A percentile compares a stretch with the other conserved stretches of the same genome.
Conservation (phyloP, 495 filamentous ascomycete species). For the Daldinia bambusicola region DNA sequence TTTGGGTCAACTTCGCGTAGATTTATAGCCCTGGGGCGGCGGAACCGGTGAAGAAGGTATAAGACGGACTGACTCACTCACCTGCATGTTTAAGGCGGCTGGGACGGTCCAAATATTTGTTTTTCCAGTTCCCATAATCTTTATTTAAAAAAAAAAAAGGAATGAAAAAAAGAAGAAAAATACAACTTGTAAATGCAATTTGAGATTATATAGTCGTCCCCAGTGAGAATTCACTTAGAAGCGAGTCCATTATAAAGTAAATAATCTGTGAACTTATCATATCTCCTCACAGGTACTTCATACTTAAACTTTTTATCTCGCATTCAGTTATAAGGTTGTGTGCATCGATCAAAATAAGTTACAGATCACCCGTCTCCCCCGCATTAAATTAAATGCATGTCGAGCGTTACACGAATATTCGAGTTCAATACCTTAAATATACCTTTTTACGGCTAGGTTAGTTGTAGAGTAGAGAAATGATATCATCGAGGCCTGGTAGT, state of each 20-base stretch:
- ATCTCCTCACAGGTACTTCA: too few species aligned
- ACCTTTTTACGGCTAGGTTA: not conserved
- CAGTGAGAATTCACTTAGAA: too few species aligned
- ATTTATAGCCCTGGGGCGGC: constrained; percentile 5
- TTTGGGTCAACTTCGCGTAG: constrained; percentile 12
- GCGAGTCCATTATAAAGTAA: too few species aligned
- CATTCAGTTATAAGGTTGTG: too few species aligned
- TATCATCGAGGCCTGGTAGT: constrained; percentile 29
- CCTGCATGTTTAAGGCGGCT: constrained; percentile 16
- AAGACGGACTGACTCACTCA: constrained; percentile 4
- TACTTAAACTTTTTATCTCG: too few species aligned
- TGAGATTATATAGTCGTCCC: too few species aligned
- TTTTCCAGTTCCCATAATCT: not conserved
- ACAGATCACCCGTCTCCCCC: constrained; percentile 25
- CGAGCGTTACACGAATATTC: constrained; percentile 21
- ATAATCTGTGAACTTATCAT: too few species aligned
- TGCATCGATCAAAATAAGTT: constrained; percentile 8
- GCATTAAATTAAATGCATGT: constrained; percentile 13
- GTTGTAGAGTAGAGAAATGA: not conserved
- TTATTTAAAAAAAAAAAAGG: too few species aligned
- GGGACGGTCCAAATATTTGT: too few species aligned
- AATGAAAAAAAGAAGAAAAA: too few species aligned
- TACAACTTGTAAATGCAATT: too few species aligned
- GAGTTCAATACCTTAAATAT: not conserved
- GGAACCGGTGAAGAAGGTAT: constrained; percentile 15